Evolutionary conservation across 495 filamentous ascomycete species (phyloP), one percentile per base, ranked within the genome.

Genomic region (Tetracladium setigerum): DNA sequence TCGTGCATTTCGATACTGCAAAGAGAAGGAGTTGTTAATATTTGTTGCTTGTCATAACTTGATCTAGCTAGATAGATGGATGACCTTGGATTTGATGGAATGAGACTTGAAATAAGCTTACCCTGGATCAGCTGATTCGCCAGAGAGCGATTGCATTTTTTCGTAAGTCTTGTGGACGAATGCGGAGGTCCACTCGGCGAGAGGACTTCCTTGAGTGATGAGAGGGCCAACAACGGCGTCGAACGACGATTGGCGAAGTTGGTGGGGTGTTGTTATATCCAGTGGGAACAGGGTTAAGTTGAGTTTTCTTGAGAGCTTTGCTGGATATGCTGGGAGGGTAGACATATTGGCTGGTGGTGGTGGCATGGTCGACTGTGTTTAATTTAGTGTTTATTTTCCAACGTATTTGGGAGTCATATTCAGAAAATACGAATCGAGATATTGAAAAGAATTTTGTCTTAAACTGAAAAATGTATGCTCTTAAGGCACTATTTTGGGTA

Each of bases 201-300:
- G 72, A 19, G 94, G 92, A 38, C 83, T 87, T 40, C 80, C 79
- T 11, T 66, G 60, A 10, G 61, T 61, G 2, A 74, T 60, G 5
- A 76, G 67, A 8, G 68, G 54, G 15, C 68, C 56, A 38, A 83
- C 71, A 33, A 71, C 72, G 12, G 71, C 59, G 24, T 69, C 62
- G 68, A 94, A 85, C 41, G 72, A 66, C 11, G 69, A 71, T 34
- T 73, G 68, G 30, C 72, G 76, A 11, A 97, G 65, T 31, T 76
- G 67, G 58, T 96, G 91, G 1, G 71, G 74, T 0, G 74, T 78
- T 5, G 92, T 98, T 56, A 97, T 84, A 61, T 98, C 91, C 18
- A 98, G 76, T 0, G 94, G 87, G 62, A 95, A 90, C 0, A 92
- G 64, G 2, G 77, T 85, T 5, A 97, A 63, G 4, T 84, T 89